Evolutionary conservation across 495 filamentous ascomycete genomes (phyloP).

Genomic region (Penicillium psychrofluorescens): DNA sequence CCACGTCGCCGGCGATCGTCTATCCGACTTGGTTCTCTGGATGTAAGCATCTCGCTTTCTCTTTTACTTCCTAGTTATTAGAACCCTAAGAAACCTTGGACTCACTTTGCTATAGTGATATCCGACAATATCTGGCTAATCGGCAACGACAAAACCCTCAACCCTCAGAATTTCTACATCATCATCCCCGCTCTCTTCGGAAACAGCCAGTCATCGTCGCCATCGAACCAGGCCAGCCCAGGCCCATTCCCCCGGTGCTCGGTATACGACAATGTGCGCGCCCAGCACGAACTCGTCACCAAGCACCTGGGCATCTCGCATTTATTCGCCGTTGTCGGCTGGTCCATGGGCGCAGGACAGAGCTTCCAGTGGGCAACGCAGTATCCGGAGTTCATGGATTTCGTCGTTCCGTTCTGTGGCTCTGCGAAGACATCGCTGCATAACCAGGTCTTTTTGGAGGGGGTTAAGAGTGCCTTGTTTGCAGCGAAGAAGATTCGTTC

Average conservation of each 20-base stretch:
- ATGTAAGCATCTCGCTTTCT: conserved; percentile 23
- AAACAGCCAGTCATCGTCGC: conserved; percentile 65
- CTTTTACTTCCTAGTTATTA: not conserved
- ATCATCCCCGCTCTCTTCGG: conserved; percentile 66
- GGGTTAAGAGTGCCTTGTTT: conserved; percentile 60
- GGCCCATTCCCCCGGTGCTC: conserved; percentile 53
- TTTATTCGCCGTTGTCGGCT: conserved; percentile 56
- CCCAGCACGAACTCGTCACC: conserved; percentile 58
- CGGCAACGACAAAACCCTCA: conserved; percentile 52
- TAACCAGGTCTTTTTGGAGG: conserved; percentile 68
- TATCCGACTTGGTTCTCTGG: conserved; percentile 70
- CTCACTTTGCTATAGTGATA: conserved; percentile 29
- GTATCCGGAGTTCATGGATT: conserved; percentile 63
- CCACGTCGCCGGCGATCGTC: conserved; percentile 55
- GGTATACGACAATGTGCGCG: conserved; percentile 64
- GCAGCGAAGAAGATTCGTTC: conserved; percentile 51
- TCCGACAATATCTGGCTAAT: conserved; percentile 62
- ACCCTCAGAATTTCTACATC: conserved; percentile 59
- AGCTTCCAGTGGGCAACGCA: conserved; percentile 66
- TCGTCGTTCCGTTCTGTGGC: conserved; percentile 61
- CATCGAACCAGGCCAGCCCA: conserved; percentile 51
- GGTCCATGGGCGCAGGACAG: conserved; percentile 66
- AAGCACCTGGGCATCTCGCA: conserved; percentile 56
- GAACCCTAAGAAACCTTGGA: not conserved
- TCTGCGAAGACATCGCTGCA: conserved; percentile 61